phyloP scores from a whole-genome alignment of 2,329 filamentous ascomycete genomes.

The Pseudonectria buxi region DNA sequence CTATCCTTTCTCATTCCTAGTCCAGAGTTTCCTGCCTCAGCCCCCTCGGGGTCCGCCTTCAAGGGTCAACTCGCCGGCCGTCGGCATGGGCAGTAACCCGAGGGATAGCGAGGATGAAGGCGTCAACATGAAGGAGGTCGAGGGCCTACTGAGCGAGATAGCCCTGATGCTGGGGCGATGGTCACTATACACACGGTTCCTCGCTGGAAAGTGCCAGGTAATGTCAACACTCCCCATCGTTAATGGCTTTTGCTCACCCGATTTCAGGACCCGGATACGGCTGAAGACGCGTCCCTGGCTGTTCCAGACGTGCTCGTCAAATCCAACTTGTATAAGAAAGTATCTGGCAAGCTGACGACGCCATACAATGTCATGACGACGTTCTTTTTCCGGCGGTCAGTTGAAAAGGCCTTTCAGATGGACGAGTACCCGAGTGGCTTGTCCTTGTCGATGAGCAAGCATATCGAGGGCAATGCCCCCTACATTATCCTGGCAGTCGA shows the following conservation, averaged over 20 bases:
- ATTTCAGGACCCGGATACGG: constrained; percentile 40
- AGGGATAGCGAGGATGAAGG: constrained; percentile 78
- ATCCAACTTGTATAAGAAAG: constrained; percentile 75
- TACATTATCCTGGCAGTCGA: constrained; percentile 94
- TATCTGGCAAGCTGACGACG: constrained; percentile 63
- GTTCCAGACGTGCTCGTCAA: constrained; percentile 70
- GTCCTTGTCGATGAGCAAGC: constrained; percentile 64
- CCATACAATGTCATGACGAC: constrained; percentile 91
- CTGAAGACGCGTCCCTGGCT: constrained; percentile 50
- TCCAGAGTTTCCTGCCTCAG: constrained; percentile 80
- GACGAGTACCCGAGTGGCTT: constrained; percentile 81
- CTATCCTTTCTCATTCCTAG: constrained; percentile 94
- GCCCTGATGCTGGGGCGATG: constrained; percentile 88
- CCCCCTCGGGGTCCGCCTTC: constrained; percentile 59
- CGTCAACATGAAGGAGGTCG: constrained; percentile 95
- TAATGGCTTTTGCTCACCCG: constrained; percentile 8
- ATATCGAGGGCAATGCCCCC: constrained; percentile 70
- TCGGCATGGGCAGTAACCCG: constrained; percentile 44
- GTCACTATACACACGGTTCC: constrained; percentile 85
- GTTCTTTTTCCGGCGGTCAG: constrained; percentile 93
- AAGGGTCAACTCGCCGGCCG: constrained; percentile 69
- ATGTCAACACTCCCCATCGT: constrained; percentile 22
- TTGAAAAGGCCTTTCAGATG: constrained; percentile 95
- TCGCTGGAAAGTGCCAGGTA: constrained; percentile 80
- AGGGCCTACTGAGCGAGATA: constrained; percentile 79